Evolutionary conservation across 257 asterid genomes (phyloP).

Genomic region (Parsonsia alboflavescens): DNA sequence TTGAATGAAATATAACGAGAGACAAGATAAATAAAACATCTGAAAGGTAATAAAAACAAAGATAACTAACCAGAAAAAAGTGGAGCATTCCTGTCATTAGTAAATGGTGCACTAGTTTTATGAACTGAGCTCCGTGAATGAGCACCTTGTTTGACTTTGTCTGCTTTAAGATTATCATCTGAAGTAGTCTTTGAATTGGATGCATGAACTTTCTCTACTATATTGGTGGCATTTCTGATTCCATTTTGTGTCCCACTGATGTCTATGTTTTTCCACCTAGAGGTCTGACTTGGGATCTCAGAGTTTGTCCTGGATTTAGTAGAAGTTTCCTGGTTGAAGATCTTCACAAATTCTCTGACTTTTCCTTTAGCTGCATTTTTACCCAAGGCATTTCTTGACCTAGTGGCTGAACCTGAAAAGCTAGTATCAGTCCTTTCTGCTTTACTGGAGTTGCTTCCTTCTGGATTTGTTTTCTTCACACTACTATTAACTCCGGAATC

Average conservation of each 20-base stretch:
- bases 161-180: no score
- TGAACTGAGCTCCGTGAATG: conserved; percentile 19
- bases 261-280: conserved; percentile 35
- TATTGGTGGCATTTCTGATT: conserved; percentile 28
- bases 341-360: conserved; percentile 71
- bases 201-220: conserved; percentile 25
- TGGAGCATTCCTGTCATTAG: conserved; percentile 30
- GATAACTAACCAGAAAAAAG: conserved; percentile 42
- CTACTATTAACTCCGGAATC: conserved; percentile 18
- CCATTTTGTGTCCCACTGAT: conserved; percentile 31
- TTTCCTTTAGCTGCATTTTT: conserved; percentile 50
- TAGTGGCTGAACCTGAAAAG: conserved; percentile 17
- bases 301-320: conserved; percentile 28
- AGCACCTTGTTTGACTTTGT: conserved; percentile 30
- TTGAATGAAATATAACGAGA: not conserved
- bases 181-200: conserved; percentile 29
- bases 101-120: conserved; percentile 21
- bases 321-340: conserved; percentile 53
- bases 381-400: conserved; percentile 23
- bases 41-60: not conserved
- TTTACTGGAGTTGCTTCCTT: conserved; percentile 18
- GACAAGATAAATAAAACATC: not conserved
- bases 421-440: conserved; percentile 22
- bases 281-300: conserved; percentile 33
- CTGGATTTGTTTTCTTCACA: conserved; percentile 34